Conservation (phyloP, 805 yeast species). For the Candida vaughaniae region DNA sequence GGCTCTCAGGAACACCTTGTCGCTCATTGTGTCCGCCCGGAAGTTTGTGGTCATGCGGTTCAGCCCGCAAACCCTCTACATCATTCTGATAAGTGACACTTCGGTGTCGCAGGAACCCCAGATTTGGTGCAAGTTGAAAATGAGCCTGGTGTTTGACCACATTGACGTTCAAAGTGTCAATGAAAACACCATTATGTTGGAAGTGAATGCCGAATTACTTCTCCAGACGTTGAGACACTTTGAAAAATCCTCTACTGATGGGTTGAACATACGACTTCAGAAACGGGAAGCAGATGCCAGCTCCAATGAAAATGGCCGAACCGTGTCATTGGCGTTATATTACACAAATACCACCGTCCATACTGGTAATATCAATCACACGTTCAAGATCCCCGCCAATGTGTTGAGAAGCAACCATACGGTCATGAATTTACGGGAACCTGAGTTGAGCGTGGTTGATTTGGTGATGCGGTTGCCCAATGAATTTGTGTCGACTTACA, state of each 20-base stretch:
- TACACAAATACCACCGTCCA: constrained; percentile 47
- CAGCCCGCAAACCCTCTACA: constrained; percentile 46
- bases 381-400: constrained; percentile 70
- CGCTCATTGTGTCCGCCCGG: constrained; percentile 7
- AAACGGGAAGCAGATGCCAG: constrained; percentile 31
- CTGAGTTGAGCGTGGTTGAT: constrained; percentile 55
- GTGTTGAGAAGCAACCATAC: constrained; percentile 56
- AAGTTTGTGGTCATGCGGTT: constrained; percentile 51
- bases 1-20: constrained; percentile 8
- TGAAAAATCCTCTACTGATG: constrained; percentile 52
- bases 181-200: constrained; percentile 57
- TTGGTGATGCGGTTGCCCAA: constrained; percentile 52
- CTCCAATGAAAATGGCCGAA: constrained; percentile 27
- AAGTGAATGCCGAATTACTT: constrained; percentile 60
- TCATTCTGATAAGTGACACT: constrained; percentile 46
- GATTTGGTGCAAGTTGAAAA: constrained; percentile 61
- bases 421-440: constrained; percentile 53
- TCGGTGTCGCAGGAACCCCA: constrained; percentile 55
- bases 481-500: constrained; percentile 53
- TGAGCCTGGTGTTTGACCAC: constrained; percentile 43
- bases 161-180: constrained; percentile 52
- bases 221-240: constrained; percentile 56
- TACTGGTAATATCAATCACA: constrained; percentile 54
- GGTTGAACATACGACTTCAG: constrained; percentile 52
- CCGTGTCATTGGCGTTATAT: constrained; percentile 54